Percentiles rank a stretch among this genome's conserved stretches.
phyloP scores from a whole-genome alignment of 345 rosid genomes.

The Hibiscus mutabilis region DNA sequence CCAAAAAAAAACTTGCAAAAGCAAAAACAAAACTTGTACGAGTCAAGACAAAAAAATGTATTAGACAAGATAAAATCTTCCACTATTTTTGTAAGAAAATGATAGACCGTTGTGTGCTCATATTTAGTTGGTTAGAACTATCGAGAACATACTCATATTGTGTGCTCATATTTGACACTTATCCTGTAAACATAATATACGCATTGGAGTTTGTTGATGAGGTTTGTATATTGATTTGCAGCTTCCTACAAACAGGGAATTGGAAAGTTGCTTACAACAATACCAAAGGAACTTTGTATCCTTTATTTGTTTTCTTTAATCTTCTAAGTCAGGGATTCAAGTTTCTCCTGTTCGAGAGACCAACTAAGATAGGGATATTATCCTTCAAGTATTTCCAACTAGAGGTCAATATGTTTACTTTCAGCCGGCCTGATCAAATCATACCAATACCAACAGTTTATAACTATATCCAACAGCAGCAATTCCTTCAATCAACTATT shows the following conservation, averaged over 20 bases:
- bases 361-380: background rate
- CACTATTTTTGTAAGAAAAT: too few relatives aligned
- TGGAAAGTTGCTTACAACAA: conserved; percentile 93
- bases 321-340: background rate
- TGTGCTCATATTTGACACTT: background rate
- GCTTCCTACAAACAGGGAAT: conserved; percentile 86
- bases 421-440: conserved; percentile 80
- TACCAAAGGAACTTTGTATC: conserved; percentile 88
- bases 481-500: too few relatives aligned
- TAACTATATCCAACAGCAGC: too few relatives aligned
- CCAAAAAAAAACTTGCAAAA: too few relatives aligned
- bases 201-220: background rate
- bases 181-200: background rate
- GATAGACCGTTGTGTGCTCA: too few relatives aligned
- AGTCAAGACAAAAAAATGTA: too few relatives aligned
- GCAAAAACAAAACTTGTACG: too few relatives aligned
- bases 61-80: too few relatives aligned
- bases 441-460: conserved; percentile 50
- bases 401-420: conserved; percentile 7
- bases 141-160: too few relatives aligned
- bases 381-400: background rate
- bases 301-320: conserved; percentile 11
- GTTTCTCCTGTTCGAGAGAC: background rate
- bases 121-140: too few relatives aligned
- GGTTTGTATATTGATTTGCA: conserved; percentile 21